A percentile compares a stretch with the other conserved stretches of the same genome.
Evolutionary conservation across 179 eudicot genomes (phyloP).

Genomic region (Carnegiea gigantea): DNA sequence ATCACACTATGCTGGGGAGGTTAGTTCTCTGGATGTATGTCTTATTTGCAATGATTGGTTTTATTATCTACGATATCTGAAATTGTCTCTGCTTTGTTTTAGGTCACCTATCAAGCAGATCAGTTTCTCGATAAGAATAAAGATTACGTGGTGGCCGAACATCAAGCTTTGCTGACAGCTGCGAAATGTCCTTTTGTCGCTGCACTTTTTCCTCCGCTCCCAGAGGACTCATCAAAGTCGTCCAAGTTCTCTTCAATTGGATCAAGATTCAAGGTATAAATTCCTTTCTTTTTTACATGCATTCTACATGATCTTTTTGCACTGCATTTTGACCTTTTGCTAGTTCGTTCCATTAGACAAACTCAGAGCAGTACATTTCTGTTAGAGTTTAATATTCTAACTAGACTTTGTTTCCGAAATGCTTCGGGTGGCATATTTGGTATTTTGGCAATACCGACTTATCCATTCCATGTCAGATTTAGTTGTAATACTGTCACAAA

Average conservation of each 20-base stretch:
- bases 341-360: background rate
- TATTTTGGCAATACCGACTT: background rate
- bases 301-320: background rate
- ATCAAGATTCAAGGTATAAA: slow-evolving; percentile 80
- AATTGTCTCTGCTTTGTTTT: slow-evolving; percentile 15
- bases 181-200: slow-evolving; percentile 81
- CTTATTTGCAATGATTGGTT: background rate
- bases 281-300: slow-evolving; percentile 9
- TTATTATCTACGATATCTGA: slow-evolving; percentile 6
- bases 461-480: background rate
- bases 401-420: background rate
- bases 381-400: background rate
- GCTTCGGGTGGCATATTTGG: background rate
- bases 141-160: slow-evolving; percentile 97
- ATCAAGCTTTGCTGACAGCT: slow-evolving; percentile 81
- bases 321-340: background rate
- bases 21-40: slow-evolving; percentile 32
- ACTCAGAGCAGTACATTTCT: background rate
- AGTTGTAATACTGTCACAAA: background rate
- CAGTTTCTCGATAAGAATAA: slow-evolving; percentile 91
- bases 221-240: slow-evolving; percentile 81
- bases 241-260: slow-evolving; percentile 98
- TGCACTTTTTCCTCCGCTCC: slow-evolving; percentile 73
- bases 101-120: slow-evolving; percentile 93
- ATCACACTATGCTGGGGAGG: slow-evolving; percentile 97